Conservation (phyloP, 352 stramenopile species). For the Lagenidium giganteum region DNA sequence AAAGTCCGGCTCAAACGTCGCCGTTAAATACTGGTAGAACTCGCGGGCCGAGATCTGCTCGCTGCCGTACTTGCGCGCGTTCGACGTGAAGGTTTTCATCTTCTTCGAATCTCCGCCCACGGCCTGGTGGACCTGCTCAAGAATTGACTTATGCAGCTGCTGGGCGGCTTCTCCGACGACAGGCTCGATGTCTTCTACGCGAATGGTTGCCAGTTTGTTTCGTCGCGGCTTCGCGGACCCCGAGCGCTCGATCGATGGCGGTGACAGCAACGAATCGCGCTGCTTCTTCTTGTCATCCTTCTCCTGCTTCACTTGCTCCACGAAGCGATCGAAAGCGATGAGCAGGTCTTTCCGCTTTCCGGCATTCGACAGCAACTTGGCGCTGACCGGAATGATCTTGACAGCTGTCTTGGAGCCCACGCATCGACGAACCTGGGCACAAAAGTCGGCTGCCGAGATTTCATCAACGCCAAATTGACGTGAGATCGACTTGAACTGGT, state of each 20-base stretch:
- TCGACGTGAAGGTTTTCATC: constrained; percentile 83
- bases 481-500: constrained; percentile 57
- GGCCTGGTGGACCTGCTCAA: constrained; percentile 67
- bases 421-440: constrained; percentile 49
- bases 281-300: constrained; percentile 73
- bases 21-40: constrained; percentile 88
- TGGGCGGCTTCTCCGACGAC: constrained; percentile 79
- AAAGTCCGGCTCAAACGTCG: constrained; percentile 85
- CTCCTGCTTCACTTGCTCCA: constrained; percentile 61
- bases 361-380: constrained; percentile 55
- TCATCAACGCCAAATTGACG: constrained; percentile 59
- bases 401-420: constrained; percentile 69
- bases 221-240: constrained; percentile 37
- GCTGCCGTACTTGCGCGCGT: constrained; percentile 80
- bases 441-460: constrained; percentile 70
- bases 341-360: constrained; percentile 45
- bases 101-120: constrained; percentile 76
- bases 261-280: constrained; percentile 24
- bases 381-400: constrained; percentile 73
- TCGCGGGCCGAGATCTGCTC: constrained; percentile 83
- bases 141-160: constrained; percentile 78
- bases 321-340: constrained; percentile 58
- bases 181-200: constrained; percentile 77
- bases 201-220: constrained; percentile 39
- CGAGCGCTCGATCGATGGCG: constrained; percentile 18